phyloP scores from a whole-genome alignment of 164 flowering plant genomes.

The Vitis rupestris region DNA sequence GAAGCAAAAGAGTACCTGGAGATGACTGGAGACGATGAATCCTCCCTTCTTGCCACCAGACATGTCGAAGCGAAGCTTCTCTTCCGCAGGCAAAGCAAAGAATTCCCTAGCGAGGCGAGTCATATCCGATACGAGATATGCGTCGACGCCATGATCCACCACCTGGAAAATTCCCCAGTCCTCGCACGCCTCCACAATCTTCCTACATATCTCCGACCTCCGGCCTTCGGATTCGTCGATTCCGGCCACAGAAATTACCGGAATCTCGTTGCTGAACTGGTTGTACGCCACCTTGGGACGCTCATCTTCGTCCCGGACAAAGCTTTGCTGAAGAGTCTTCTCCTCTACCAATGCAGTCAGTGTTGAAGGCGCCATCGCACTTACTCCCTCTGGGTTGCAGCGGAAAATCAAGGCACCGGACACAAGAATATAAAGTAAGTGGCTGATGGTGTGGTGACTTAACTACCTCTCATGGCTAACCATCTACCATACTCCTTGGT shows the following conservation, averaged over 20 bases:
- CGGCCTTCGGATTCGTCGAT: conserved; percentile 49
- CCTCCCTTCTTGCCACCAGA: conserved; percentile 87
- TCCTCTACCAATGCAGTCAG: conserved; percentile 54
- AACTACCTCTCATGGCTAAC: no score
- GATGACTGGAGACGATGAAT: conserved; percentile 79
- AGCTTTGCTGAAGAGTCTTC: conserved; percentile 47
- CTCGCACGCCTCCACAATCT: conserved; percentile 74
- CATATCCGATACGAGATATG: conserved; percentile 51
- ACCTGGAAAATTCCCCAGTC: conserved; percentile 89
- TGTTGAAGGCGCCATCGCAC: conserved; percentile 34
- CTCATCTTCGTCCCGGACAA: conserved; percentile 81
- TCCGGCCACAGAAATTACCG: conserved; percentile 71
- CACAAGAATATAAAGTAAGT: no score
- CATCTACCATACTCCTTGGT: no score
- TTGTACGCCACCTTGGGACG: conserved; percentile 79
- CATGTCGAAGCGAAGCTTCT: conserved; percentile 79
- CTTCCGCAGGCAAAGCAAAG: conserved; percentile 69
- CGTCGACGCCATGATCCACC: conserved; percentile 78
- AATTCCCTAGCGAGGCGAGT: conserved; percentile 56
- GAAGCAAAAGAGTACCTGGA: conserved; percentile 43
- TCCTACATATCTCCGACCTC: conserved; percentile 48
- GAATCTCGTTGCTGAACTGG: conserved; percentile 65
- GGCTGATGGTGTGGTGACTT: no score
- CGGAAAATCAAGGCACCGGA: no score
- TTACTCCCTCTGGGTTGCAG: no score